These are phyloP conservation scores for Aquanectria penicillioides DNA, from an alignment of 2,329 filamentous ascomycete species.

Conservation along the genomic window DNA sequence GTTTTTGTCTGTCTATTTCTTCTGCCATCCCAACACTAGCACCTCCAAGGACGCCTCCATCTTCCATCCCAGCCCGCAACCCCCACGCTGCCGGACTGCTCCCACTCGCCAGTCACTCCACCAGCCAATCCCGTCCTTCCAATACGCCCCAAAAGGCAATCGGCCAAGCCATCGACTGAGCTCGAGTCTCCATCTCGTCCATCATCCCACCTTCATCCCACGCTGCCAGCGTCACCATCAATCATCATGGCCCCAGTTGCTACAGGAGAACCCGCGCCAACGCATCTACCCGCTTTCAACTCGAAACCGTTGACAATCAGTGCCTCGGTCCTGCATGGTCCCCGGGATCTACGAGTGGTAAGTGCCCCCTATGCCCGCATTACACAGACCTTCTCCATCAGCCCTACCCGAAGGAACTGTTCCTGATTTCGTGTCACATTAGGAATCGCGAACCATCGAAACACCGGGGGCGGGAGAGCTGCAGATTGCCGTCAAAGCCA, in stretches of 20 bases:
- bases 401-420: slow-evolving; percentile 34
- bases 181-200: slow-evolving; percentile 37
- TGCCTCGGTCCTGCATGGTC: slow-evolving; percentile 67
- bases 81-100: slow-evolving; percentile 40
- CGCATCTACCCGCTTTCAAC: slow-evolving; percentile 53
- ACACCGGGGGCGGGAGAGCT: slow-evolving; percentile 63
- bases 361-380: slow-evolving; percentile 38
- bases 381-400: slow-evolving; percentile 25
- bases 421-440: slow-evolving; percentile 26
- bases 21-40: slow-evolving; percentile 28
- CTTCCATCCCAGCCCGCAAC: slow-evolving; percentile 37
- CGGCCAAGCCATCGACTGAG: slow-evolving; percentile 43
- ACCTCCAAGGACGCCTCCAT: slow-evolving; percentile 35
- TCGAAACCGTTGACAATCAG: slow-evolving; percentile 57
- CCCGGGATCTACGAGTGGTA: slow-evolving; percentile 67
- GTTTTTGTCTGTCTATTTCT: slow-evolving; percentile 23
- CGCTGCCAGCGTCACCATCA: slow-evolving; percentile 52
- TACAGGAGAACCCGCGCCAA: slow-evolving; percentile 54
- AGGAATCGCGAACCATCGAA: slow-evolving; percentile 63
- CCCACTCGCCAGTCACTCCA: slow-evolving; percentile 36
- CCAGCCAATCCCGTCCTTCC: slow-evolving; percentile 43
- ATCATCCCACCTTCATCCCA: slow-evolving; percentile 68
- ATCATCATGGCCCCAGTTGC: slow-evolving; percentile 61
- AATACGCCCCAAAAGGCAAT: slow-evolving; percentile 45
- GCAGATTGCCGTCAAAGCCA: slow-evolving; percentile 72